A percentile compares a stretch with the other conserved stretches of the same genome.
Conservation (phyloP, 164 flowering plant species). For the Annona squamosa region DNA sequence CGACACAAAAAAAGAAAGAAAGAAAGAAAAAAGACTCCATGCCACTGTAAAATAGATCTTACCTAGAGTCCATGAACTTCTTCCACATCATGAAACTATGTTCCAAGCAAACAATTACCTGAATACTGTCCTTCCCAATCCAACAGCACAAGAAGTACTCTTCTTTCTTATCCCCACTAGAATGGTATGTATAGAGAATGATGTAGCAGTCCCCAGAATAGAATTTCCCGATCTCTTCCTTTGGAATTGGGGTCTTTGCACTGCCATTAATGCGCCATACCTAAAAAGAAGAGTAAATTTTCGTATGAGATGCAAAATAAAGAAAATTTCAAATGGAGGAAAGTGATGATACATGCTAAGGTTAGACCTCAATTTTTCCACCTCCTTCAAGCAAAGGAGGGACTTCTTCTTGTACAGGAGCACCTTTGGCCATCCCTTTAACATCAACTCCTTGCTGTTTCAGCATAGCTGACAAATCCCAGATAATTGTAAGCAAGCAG, state of each 20-base stretch:
- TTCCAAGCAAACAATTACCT: slow-evolving; percentile 41
- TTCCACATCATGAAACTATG: background rate
- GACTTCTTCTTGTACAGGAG: slow-evolving; percentile 77
- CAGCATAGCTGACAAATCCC: slow-evolving; percentile 59
- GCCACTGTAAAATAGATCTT: background rate
- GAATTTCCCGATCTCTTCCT: slow-evolving; percentile 89
- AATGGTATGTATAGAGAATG: slow-evolving; percentile 85
- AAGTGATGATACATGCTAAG: background rate
- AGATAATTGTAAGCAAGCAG: background rate
- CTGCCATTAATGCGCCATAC: slow-evolving; percentile 90
- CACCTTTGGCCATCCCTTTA: slow-evolving; percentile 66
- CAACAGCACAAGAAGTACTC: slow-evolving; percentile 84
- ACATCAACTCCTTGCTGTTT: slow-evolving; percentile 95
- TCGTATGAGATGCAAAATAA: background rate
- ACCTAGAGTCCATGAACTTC: background rate
- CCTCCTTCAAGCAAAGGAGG: slow-evolving; percentile 94
- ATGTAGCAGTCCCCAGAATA: slow-evolving; percentile 96
- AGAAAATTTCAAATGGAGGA: slow-evolving; percentile 3
- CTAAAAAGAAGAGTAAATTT: slow-evolving; percentile 27
- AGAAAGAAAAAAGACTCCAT: background rate
- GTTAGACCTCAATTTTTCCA: slow-evolving; percentile 82
- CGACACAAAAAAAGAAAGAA: background rate
- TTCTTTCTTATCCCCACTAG: slow-evolving; percentile 77
- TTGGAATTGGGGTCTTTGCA: slow-evolving; percentile 81
- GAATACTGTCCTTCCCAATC: slow-evolving; percentile 90